These are phyloP conservation scores for Dichotomopilus funicola DNA, from an alignment of 2,329 filamentous ascomycete genomes.

Conservation along the genomic window DNA sequence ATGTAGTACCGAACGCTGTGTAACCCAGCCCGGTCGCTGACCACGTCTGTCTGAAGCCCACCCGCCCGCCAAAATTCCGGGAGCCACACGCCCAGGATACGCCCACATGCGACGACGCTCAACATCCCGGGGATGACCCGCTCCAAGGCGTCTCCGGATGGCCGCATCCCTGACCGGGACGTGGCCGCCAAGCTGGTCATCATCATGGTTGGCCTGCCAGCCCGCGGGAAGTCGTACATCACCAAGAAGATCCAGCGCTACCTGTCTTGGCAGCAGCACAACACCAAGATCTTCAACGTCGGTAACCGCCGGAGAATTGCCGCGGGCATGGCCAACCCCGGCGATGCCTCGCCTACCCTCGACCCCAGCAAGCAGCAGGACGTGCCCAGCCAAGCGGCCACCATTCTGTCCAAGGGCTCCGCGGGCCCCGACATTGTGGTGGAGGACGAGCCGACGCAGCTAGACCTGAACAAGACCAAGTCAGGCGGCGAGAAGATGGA, in stretches of 20 bases:
- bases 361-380: conserved; percentile 32
- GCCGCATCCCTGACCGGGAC: conserved; percentile 86
- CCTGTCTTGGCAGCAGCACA: conserved; percentile 94
- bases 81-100: conserved; percentile 67
- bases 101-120: conserved; percentile 83
- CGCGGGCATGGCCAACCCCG: conserved; percentile 46
- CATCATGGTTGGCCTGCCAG: conserved; percentile 95
- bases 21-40: not conserved
- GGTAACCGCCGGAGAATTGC: conserved; percentile 82
- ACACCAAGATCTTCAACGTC: conserved; percentile 95
- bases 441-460: conserved; percentile 33
- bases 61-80: conserved; percentile 69
- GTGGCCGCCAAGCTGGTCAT: conserved; percentile 95
- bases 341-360: conserved; percentile 25
- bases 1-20: not conserved
- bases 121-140: conserved; percentile 96
- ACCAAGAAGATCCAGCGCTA: conserved; percentile 97
- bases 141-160: conserved; percentile 91
- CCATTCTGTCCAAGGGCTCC: conserved; percentile 48
- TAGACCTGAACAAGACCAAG: conserved; percentile 31
- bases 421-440: conserved; percentile 31
- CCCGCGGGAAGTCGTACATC: conserved; percentile 95
- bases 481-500: conserved; percentile 53
- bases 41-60: conserved; percentile 40
- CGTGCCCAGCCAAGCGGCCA: conserved; percentile 46